Conservation (phyloP, 148 eudicot species). For the Fagopyrum esculentum region DNA sequence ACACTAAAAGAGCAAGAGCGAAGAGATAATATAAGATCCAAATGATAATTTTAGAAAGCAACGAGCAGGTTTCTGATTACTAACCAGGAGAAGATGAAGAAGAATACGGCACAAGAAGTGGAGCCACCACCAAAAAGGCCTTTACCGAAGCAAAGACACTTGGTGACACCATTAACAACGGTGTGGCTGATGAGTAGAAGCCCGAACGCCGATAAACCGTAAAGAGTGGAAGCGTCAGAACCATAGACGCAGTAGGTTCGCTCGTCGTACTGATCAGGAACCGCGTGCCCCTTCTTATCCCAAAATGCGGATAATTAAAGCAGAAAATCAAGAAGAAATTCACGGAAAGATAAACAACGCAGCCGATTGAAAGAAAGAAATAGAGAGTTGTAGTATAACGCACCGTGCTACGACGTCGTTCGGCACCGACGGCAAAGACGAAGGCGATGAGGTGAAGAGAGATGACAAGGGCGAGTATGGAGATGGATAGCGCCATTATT, state of each 20-base stretch:
- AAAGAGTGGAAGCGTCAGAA: constrained; percentile 82
- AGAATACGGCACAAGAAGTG: constrained; percentile 50
- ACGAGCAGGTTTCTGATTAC: neutral
- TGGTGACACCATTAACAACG: constrained; percentile 72
- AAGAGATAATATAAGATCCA: neutral
- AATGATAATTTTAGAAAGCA: neutral
- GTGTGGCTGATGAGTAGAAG: constrained; percentile 64
- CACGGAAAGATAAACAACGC: neutral
- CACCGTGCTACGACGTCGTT: constrained; percentile 89
- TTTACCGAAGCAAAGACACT: constrained; percentile 80
- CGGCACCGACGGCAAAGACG: constrained; percentile 88
- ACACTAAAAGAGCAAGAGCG: neutral
- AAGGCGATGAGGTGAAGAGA: constrained; percentile 87
- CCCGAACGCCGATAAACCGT: constrained; percentile 82
- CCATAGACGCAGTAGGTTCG: constrained; percentile 59
- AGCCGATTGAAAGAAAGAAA: neutral
- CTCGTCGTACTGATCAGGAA: constrained; percentile 85
- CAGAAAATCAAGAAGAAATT: neutral
- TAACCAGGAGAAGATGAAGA: constrained; percentile 84
- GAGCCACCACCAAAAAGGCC: constrained; percentile 58
- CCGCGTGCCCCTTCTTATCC: constrained; percentile 43
- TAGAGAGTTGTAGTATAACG: neutral
- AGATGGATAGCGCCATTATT: constrained; percentile 56
- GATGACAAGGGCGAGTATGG: constrained; percentile 40
- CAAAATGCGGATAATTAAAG: neutral